Evolutionary conservation across 805 yeast genomes (phyloP).

Genomic region (Candida berthetii): DNA sequence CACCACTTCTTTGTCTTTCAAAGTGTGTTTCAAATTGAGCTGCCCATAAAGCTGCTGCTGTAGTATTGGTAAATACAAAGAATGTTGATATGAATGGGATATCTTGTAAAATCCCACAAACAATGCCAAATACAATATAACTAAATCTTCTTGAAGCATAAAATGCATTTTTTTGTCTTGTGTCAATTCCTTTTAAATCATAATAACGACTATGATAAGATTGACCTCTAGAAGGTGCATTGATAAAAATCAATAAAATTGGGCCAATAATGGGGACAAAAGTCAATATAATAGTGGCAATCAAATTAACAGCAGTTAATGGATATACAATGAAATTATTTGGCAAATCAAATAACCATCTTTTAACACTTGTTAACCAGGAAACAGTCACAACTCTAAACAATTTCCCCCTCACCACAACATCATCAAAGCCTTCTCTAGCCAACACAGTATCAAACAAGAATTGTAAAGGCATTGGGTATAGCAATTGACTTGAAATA

Average conservation of each 20-base stretch:
- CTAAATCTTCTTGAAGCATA: slow-evolving; percentile 32
- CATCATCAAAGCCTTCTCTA: slow-evolving; percentile 37
- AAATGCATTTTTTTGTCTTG: slow-evolving; percentile 31
- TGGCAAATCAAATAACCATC: slow-evolving; percentile 29
- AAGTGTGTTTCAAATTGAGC: slow-evolving; percentile 26
- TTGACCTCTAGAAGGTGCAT: slow-evolving; percentile 50
- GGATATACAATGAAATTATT: slow-evolving; percentile 29
- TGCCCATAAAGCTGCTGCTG: slow-evolving; percentile 66
- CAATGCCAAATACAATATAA: slow-evolving; percentile 45
- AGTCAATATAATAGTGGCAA: slow-evolving; percentile 31
- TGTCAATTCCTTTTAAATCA: slow-evolving; percentile 43
- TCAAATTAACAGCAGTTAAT: slow-evolving; percentile 29
- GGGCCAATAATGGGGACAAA: slow-evolving; percentile 59
- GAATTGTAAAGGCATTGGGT: slow-evolving; percentile 40
- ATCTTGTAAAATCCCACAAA: slow-evolving; percentile 43
- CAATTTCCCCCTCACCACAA: slow-evolving; percentile 34
- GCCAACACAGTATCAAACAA: slow-evolving; percentile 43
- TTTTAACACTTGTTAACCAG: slow-evolving; percentile 23
- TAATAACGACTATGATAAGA: slow-evolving; percentile 51
- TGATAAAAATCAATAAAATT: slow-evolving; percentile 37
- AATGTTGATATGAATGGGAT: slow-evolving; percentile 48
- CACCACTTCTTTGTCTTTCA: background rate
- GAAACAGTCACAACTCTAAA: slow-evolving; percentile 26
- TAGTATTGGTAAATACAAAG: slow-evolving; percentile 50
- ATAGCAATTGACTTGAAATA: slow-evolving; percentile 33